A percentile compares a stretch with the other conserved stretches of the same genome.
Evolutionary conservation across 1,284 basidiomycete genomes (phyloP).

Genomic region (Athelia psychrophila): DNA sequence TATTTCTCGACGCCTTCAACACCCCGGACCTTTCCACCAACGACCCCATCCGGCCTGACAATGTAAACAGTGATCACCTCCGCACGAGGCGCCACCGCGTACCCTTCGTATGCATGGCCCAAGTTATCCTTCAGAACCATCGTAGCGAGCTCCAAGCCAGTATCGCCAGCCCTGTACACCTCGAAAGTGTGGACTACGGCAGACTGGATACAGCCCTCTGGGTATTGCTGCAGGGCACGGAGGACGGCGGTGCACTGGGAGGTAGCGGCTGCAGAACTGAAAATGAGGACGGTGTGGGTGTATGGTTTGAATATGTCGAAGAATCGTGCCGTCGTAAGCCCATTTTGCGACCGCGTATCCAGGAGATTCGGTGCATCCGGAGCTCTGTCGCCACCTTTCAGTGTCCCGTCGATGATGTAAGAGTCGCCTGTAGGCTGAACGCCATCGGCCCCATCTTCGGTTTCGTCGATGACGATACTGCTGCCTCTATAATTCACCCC

Average conservation of each 20-base stretch:
- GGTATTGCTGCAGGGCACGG: slow-evolving; percentile 1
- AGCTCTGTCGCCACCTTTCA: slow-evolving; percentile 22
- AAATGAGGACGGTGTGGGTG: slow-evolving; percentile 22
- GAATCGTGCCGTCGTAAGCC: slow-evolving; percentile 8
- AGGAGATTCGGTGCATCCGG: slow-evolving; percentile 18
- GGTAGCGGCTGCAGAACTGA: slow-evolving; percentile 3
- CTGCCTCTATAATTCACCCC: slow-evolving; percentile 32
- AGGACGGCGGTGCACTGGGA: neutral
- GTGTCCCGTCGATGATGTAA: slow-evolving; percentile 5
- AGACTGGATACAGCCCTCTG: neutral
- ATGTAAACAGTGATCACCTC: slow-evolving; percentile 9
- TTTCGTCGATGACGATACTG: slow-evolving; percentile 26
- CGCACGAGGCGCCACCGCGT: neutral
- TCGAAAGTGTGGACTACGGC: neutral
- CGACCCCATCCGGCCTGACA: slow-evolving; percentile 22
- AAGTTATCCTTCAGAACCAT: neutral
- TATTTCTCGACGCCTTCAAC: slow-evolving; percentile 14
- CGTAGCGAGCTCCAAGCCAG: neutral
- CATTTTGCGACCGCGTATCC: neutral
- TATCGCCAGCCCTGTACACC: too few relatives aligned
- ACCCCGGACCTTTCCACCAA: slow-evolving; percentile 16
- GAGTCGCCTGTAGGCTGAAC: slow-evolving; percentile 11
- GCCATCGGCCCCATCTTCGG: slow-evolving; percentile 1
- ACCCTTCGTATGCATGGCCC: slow-evolving; percentile 11
- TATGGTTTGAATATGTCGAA: slow-evolving; percentile 20